Evolutionary conservation across 345 rosid genomes (phyloP).

Genomic region (Nephelium lappaceum): DNA sequence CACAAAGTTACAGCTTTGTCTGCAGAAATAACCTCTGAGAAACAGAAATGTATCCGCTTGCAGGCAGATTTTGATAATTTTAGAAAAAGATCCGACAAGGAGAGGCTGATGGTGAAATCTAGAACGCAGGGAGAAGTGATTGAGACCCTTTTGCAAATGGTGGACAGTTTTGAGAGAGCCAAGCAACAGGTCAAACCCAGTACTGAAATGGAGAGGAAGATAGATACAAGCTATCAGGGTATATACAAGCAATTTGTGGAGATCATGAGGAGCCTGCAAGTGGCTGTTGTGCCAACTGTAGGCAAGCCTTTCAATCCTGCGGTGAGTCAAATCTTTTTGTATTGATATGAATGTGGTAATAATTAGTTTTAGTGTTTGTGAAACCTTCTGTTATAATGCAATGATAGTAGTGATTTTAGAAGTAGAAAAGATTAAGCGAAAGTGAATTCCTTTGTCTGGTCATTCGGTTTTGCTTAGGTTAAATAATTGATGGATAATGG

Average conservation of each 20-base stretch:
- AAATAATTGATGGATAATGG: neutral
- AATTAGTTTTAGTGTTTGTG: too few species aligned
- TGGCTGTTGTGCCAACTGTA: conserved; percentile 70
- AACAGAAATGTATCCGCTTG: conserved; percentile 59
- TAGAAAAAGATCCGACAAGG: conserved; percentile 74
- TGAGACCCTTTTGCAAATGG: conserved; percentile 70
- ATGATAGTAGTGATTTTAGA: neutral
- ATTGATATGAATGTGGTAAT: neutral
- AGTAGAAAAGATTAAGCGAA: neutral
- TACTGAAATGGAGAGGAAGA: conserved; percentile 74
- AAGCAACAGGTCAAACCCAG: conserved; percentile 63
- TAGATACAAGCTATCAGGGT: conserved; percentile 87
- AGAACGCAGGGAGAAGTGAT: conserved; percentile 67
- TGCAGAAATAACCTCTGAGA: conserved; percentile 63
- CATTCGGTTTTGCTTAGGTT: neutral
- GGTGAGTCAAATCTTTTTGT: conserved; percentile 42
- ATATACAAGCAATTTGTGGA: conserved; percentile 92
- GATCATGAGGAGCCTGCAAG: conserved; percentile 74
- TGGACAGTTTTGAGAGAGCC: conserved; percentile 85
- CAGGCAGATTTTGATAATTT: conserved; percentile 93
- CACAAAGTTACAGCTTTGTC: conserved; percentile 59
- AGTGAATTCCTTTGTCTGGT: neutral
- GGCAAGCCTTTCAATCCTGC: conserved; percentile 89
- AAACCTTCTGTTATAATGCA: conserved; percentile 11
- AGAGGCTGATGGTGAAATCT: conserved; percentile 47